These are phyloP conservation scores for Hymenoscyphus linearis DNA, from an alignment of 2,329 filamentous ascomycete species.

Conservation along the genomic window DNA sequence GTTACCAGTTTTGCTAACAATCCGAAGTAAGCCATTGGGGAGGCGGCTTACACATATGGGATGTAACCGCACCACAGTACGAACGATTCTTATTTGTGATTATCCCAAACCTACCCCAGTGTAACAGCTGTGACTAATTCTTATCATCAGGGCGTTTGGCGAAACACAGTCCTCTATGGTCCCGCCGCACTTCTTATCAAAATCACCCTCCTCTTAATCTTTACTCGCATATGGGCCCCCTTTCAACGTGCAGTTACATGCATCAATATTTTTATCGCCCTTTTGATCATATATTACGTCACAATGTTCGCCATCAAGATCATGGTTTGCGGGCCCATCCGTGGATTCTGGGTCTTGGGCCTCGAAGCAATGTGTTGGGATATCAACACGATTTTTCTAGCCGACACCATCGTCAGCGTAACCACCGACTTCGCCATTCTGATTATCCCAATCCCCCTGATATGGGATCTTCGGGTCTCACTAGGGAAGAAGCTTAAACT, in stretches of 20 bases:
- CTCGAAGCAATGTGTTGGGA: conserved; percentile 4
- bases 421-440: conserved; percentile 35
- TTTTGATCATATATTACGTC: conserved; percentile 10
- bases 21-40: conserved; percentile 7
- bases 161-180: conserved; percentile 10
- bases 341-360: conserved; percentile 7
- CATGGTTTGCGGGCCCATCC: conserved; percentile 9
- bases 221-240: conserved; percentile 8
- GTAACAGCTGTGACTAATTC: background rate
- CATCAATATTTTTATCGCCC: conserved; percentile 5
- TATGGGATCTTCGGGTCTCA: conserved; percentile 29
- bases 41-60: conserved; percentile 16
- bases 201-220: conserved; percentile 14
- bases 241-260: background rate
- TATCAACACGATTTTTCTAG: conserved; percentile 32
- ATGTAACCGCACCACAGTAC: conserved; percentile 7
- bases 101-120: background rate
- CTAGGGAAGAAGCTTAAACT: conserved; percentile 6
- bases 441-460: conserved; percentile 26
- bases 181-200: conserved; percentile 10
- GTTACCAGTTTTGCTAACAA: background rate
- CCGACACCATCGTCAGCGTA: conserved; percentile 38
- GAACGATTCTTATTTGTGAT: conserved; percentile 1
- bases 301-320: conserved; percentile 10
- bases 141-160: conserved; percentile 7